These are phyloP conservation scores for Colletotrichum endophyticum DNA, from an alignment of 2,329 filamentous ascomycete genomes.

Conservation along the genomic window DNA sequence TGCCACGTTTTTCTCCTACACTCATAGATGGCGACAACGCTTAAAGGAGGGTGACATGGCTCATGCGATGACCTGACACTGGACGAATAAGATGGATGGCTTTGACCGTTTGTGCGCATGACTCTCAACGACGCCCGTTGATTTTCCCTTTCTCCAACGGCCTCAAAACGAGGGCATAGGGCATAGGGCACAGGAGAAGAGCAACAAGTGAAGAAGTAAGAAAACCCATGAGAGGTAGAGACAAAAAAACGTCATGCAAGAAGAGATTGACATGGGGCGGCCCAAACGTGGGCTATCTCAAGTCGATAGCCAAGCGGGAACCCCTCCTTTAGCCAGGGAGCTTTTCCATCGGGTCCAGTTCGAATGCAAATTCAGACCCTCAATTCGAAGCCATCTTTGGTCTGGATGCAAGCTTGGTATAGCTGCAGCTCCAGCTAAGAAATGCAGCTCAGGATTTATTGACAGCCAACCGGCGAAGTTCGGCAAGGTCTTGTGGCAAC, in stretches of 20 bases:
- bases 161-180: background rate
- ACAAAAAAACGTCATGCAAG: background rate
- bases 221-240: background rate
- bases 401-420: background rate
- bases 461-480: background rate
- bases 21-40: background rate
- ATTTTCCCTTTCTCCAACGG: background rate
- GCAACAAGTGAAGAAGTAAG: background rate
- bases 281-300: background rate
- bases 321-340: background rate
- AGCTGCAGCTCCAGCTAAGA: background rate
- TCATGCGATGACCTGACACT: background rate
- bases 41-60: slow-evolving; percentile 10
- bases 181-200: background rate
- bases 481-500: background rate
- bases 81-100: background rate
- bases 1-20: background rate
- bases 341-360: background rate
- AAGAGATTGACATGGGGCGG: background rate
- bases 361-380: background rate
- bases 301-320: background rate
- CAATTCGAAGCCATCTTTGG: background rate
- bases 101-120: background rate
- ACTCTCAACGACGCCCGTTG: background rate
- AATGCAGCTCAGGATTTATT: background rate